Evolutionary conservation across 1,284 basidiomycete species (phyloP).

Genomic region (Ustanciosporium gigantosporum): DNA sequence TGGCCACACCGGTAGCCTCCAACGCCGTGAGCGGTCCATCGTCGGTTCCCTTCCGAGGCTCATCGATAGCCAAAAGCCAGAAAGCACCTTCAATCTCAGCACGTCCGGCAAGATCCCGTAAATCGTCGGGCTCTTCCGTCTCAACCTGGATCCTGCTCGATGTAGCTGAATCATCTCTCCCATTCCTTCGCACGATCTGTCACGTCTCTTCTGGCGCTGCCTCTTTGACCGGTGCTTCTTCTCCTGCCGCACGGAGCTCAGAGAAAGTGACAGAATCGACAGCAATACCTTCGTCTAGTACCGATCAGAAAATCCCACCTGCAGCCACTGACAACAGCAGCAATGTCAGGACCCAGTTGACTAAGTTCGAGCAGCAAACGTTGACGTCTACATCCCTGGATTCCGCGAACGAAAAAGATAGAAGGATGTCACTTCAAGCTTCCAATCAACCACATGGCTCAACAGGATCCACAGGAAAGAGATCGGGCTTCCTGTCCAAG

Average conservation of each 20-base stretch:
- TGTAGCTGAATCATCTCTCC: conserved; percentile 9
- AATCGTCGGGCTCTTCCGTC: neutral
- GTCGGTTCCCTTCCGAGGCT: conserved; percentile 20
- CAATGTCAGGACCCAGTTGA: too few species aligned
- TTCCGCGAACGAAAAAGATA: conserved; percentile 7
- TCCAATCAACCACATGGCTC: neutral
- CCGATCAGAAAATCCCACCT: too few species aligned
- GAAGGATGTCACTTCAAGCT: conserved; percentile 13
- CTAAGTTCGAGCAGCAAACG: too few species aligned
- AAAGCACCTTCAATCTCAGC: too few species aligned
- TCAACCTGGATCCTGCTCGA: conserved; percentile 33
- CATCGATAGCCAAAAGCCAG: conserved; percentile 13
- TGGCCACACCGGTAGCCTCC: too few species aligned
- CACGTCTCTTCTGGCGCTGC: neutral
- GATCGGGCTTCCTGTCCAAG: conserved; percentile 24
- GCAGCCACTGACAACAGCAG: conserved; percentile 8
- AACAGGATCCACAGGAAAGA: conserved; percentile 4
- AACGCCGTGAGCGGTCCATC: too few species aligned
- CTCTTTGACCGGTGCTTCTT: conserved; percentile 1
- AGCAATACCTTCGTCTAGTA: too few species aligned
- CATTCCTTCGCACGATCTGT: conserved; percentile 17
- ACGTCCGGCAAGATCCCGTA: neutral
- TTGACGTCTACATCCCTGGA: conserved; percentile 3
- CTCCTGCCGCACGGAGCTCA: conserved; percentile 10
- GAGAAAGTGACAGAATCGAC: conserved; percentile 19